phyloP scores from a whole-genome alignment of 768 basidiomycete genomes.

The Pseudohyphozyma bogoriensis region DNA sequence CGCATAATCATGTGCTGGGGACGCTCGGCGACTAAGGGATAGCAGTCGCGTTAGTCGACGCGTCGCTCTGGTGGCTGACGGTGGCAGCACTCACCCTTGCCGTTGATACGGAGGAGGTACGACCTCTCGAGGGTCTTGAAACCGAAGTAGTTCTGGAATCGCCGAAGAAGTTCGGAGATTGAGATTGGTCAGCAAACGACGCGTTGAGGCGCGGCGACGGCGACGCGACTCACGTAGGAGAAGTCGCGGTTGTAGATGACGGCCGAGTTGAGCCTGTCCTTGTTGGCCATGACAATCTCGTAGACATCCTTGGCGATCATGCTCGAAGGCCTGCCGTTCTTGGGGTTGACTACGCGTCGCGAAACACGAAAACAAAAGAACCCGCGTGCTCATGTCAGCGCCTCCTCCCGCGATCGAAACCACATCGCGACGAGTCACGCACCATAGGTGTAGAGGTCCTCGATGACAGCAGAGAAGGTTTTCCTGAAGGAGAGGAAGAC shows the following conservation, averaged over 20 bases:
- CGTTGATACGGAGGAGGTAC: slow-evolving; percentile 87
- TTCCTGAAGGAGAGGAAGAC: slow-evolving; percentile 44
- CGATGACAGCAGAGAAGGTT: slow-evolving; percentile 82
- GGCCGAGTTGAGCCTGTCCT: slow-evolving; percentile 73
- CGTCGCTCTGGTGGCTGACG: no score
- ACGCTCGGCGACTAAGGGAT: slow-evolving; percentile 91
- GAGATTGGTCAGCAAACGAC: fast-evolving
- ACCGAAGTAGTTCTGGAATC: slow-evolving; percentile 54
- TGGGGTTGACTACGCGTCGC: slow-evolving; percentile 65
- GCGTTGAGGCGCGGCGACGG: no score
- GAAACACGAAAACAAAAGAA: not conserved
- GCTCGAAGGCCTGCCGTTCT: slow-evolving; percentile 72
- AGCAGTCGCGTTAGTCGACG: no score
- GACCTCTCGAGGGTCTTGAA: slow-evolving; percentile 99
- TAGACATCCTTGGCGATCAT: slow-evolving; percentile 89
- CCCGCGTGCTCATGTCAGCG: not conserved
- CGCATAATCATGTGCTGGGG: slow-evolving; percentile 99
- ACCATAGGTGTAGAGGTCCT: slow-evolving; percentile 84
- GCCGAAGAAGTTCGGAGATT: not conserved
- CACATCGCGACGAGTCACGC: slow-evolving; percentile 30
- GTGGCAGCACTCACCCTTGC: slow-evolving; percentile 38
- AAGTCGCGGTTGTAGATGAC: slow-evolving; percentile 98
- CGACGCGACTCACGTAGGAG: slow-evolving; percentile 61
- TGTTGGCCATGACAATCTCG: slow-evolving; percentile 66
- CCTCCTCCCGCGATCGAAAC: not conserved